These are phyloP conservation scores for Chlamydomonas eustigma DNA, from an alignment of 139 green algal species.

Conservation along the genomic window DNA sequence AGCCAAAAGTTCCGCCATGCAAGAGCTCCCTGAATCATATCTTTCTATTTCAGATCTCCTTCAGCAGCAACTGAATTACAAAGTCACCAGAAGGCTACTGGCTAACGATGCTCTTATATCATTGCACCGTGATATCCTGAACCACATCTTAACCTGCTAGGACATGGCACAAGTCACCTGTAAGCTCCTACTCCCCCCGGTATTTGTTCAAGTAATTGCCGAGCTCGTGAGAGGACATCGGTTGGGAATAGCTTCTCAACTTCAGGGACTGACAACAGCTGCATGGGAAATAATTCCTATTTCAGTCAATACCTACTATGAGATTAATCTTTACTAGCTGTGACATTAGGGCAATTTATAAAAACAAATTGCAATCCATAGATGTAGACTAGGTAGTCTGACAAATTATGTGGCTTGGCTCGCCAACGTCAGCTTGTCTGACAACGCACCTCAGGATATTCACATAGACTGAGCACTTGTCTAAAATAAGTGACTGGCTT, in stretches of 20 bases:
- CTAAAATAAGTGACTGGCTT: conserved; percentile 90
- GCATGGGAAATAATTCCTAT: too few relatives aligned
- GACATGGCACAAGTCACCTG: conserved; percentile 28
- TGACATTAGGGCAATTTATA: too few relatives aligned
- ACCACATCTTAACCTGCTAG: neutral
- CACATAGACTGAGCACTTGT: conserved; percentile 79
- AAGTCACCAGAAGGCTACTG: too few relatives aligned
- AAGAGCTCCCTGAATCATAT: neutral
- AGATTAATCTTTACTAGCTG: too few relatives aligned
- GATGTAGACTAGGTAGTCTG: too few relatives aligned
- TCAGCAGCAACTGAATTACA: too few relatives aligned
- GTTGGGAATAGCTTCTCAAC: conserved; percentile 67
- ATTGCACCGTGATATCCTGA: neutral
- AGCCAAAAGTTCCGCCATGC: neutral
- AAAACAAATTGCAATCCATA: too few relatives aligned
- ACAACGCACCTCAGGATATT: conserved; percentile 68
- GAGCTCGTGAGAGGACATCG: conserved; percentile 75
- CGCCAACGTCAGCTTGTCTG: too few relatives aligned
- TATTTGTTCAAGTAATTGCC: conserved; percentile 65
- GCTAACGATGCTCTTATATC: neutral
- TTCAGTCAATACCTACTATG: too few relatives aligned
- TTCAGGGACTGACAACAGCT: conserved; percentile 70
- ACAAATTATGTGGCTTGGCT: too few relatives aligned
- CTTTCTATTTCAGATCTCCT: neutral
- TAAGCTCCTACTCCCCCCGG: conserved; percentile 83